A percentile compares a stretch with the other conserved stretches of the same genome.
These are phyloP conservation scores for Raffaelea deltoideospora DNA, from an alignment of 2,329 filamentous ascomycete genomes.

Conservation along the genomic window DNA sequence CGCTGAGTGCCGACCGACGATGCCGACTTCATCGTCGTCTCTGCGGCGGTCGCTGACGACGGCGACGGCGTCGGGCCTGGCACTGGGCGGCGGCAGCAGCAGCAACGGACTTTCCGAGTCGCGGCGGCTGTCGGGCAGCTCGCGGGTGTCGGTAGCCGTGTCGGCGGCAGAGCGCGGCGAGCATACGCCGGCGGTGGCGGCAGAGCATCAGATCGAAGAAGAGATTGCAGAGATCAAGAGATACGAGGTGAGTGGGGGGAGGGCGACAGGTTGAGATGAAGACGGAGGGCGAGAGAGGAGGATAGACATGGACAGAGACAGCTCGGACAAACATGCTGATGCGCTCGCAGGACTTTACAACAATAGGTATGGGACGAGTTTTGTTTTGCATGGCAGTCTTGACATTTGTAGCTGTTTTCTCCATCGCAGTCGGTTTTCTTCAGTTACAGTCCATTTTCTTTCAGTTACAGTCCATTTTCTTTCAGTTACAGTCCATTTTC, in stretches of 20 bases:
- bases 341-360: conserved; percentile 70
- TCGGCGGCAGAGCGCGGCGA: conserved; percentile 40
- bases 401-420: too few relatives aligned
- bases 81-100: not conserved
- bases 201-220: conserved; percentile 63
- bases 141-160: conserved; percentile 52
- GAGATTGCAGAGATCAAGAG: conserved; percentile 96
- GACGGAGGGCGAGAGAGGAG: too few relatives aligned
- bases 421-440: too few relatives aligned
- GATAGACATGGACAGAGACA: too few relatives aligned
- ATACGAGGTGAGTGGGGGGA: conserved; percentile 51
- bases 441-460: too few relatives aligned
- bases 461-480: too few relatives aligned
- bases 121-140: conserved; percentile 42
- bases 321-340: too few relatives aligned
- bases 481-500: too few relatives aligned
- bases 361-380: conserved; percentile 59
- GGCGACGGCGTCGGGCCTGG: conserved; percentile 1
- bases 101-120: not conserved
- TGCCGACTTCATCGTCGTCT: conserved; percentile 3
- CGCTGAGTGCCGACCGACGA: too few relatives aligned
- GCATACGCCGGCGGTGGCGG: conserved; percentile 28
- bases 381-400: too few relatives aligned
- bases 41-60: too few relatives aligned
- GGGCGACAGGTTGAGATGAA: not conserved